Conservation (phyloP, 805 yeast species). For the Lachancea sp. region DNA sequence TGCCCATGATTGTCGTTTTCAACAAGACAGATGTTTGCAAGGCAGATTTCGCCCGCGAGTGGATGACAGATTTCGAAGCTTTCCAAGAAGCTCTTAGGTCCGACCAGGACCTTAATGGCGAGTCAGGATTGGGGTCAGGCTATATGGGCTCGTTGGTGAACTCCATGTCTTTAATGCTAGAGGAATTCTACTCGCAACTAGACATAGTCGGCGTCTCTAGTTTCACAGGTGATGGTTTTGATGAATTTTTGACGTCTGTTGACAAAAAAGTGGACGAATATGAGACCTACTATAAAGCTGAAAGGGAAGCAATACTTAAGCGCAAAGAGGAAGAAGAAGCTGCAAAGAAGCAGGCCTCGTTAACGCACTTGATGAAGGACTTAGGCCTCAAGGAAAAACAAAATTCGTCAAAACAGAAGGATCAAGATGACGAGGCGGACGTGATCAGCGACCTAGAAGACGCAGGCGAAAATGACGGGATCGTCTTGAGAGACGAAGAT, state of each 20-base stretch:
- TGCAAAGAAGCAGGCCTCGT: constrained; percentile 60
- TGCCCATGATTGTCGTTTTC: constrained; percentile 95
- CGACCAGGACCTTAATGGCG: constrained; percentile 59
- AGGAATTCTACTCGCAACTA: constrained; percentile 87
- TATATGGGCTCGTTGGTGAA: constrained; percentile 92
- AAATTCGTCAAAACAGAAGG: constrained; percentile 24
- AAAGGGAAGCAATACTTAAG: constrained; percentile 73
- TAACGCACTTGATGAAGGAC: constrained; percentile 77
- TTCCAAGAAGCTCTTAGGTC: constrained; percentile 73
- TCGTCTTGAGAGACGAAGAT: constrained; percentile 41
- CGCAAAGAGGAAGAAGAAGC: constrained; percentile 73
- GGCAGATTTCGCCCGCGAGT: constrained; percentile 82
- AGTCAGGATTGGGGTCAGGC: constrained; percentile 55
- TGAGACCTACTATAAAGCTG: constrained; percentile 73
- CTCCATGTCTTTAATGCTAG: constrained; percentile 92
- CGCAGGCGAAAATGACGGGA: constrained; percentile 39
- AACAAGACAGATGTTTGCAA: constrained; percentile 87
- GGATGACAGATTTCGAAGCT: constrained; percentile 96
- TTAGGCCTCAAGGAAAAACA: constrained; percentile 52
- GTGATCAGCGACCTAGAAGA: constrained; percentile 38
- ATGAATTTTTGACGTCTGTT: constrained; percentile 78
- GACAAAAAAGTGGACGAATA: constrained; percentile 85
- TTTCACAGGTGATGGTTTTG: constrained; percentile 90
- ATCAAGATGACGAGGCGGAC: constrained; percentile 50
- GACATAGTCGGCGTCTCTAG: constrained; percentile 93